Conservation (phyloP, 305 asterid species). For the Coffea humblotiana region DNA sequence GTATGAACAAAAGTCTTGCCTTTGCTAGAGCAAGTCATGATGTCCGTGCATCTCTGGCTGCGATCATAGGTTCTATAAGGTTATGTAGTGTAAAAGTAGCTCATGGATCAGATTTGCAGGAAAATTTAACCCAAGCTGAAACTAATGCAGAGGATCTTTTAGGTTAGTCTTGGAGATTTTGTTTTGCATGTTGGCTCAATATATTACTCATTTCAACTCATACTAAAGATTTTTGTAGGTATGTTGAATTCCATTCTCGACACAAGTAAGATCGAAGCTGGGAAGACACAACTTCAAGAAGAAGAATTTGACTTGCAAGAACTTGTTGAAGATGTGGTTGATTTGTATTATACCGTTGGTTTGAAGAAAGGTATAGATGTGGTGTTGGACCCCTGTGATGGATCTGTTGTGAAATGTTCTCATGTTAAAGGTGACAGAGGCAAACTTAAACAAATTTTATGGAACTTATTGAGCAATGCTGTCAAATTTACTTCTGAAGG, state of each 20-base stretch:
- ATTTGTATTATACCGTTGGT: slow-evolving; percentile 55
- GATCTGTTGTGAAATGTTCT: slow-evolving; percentile 38
- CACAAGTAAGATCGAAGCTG: slow-evolving; percentile 73
- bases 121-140: slow-evolving; percentile 45
- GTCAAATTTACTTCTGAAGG: slow-evolving; percentile 44
- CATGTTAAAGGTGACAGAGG: slow-evolving; percentile 52
- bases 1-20: slow-evolving; percentile 62
- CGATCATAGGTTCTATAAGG: slow-evolving; percentile 53
- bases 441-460: slow-evolving; percentile 36
- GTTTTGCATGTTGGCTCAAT: background rate
- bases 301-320: slow-evolving; percentile 61
- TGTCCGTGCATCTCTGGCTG: slow-evolving; percentile 65
- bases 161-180: slow-evolving; percentile 30
- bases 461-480: slow-evolving; percentile 44
- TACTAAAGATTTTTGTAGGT: slow-evolving; percentile 28
- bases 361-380: slow-evolving; percentile 75
- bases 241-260: slow-evolving; percentile 77
- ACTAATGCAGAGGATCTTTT: slow-evolving; percentile 40
- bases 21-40: slow-evolving; percentile 80
- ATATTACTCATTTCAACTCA: background rate
- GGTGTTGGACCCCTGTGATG: slow-evolving; percentile 64
- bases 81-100: slow-evolving; percentile 35
- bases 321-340: slow-evolving; percentile 68
- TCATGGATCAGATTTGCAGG: slow-evolving; percentile 32
- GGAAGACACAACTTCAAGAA: slow-evolving; percentile 67